phyloP scores from a whole-genome alignment of 495 filamentous ascomycete genomes.

The Lasiosphaeris hirsuta region DNA sequence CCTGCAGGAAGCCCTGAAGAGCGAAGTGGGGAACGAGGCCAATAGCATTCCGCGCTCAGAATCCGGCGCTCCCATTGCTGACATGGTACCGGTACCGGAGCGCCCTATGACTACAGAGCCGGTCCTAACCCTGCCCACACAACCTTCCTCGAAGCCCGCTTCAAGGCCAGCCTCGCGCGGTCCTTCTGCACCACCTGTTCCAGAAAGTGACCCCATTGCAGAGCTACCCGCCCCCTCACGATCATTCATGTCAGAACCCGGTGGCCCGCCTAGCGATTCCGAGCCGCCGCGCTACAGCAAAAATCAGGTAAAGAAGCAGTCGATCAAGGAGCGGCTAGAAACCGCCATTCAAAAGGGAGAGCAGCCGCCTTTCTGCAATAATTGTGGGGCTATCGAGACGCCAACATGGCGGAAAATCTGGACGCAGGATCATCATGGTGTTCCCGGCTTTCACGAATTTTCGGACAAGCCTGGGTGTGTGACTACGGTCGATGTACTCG shows the following conservation, averaged over 20 bases:
- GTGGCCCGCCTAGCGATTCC: conserved; percentile 27
- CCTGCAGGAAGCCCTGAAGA: conserved; percentile 7
- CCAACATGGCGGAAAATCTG: conserved; percentile 92
- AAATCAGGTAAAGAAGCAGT: conserved; percentile 54
- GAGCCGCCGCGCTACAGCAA: conserved; percentile 39
- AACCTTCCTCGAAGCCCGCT: conserved; percentile 15
- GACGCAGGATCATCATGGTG: conserved; percentile 61
- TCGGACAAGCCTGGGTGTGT: conserved; percentile 63
- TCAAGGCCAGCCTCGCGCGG: conserved; percentile 23
- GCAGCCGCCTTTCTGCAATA: conserved; percentile 79
- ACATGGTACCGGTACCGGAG: conserved; percentile 13
- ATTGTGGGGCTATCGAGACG: conserved; percentile 93
- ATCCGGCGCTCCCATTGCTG: neutral
- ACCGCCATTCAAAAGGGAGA: conserved; percentile 65
- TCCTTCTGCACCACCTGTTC: conserved; percentile 3
- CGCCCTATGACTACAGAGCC: conserved; percentile 13
- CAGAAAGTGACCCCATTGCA: conserved; percentile 22
- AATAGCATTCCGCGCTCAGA: neutral
- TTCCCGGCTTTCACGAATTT: conserved; percentile 59
- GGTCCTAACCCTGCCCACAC: conserved; percentile 4
- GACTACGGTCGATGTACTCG: conserved; percentile 61
- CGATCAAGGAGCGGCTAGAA: conserved; percentile 63
- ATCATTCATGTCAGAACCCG: conserved; percentile 23
- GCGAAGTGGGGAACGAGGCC: neutral
- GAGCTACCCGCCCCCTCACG: conserved; percentile 20